Evolutionary conservation across 2,329 filamentous ascomycete genomes (phyloP).

Genomic region (Beauveria varroae): DNA sequence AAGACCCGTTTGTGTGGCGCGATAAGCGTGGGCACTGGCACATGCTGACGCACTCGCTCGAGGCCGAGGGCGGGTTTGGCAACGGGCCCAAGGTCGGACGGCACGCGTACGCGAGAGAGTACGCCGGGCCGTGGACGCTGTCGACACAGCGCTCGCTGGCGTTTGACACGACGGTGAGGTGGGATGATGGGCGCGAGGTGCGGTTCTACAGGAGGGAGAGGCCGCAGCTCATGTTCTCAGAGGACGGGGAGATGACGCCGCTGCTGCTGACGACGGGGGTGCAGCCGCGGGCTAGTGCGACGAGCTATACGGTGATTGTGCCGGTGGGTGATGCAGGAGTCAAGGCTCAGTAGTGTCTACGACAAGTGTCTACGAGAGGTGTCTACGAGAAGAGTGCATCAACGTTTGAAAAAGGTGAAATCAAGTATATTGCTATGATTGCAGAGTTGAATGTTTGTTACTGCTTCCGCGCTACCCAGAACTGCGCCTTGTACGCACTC

Average conservation of each 20-base stretch:
- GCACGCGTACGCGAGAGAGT: conserved; percentile 21
- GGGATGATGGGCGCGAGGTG: conserved; percentile 30
- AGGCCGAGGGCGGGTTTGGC: conserved; percentile 20
- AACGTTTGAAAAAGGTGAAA: not conserved
- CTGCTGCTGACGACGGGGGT: conserved; percentile 40
- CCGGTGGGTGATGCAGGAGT: conserved; percentile 18
- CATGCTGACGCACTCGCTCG: conserved; percentile 25
- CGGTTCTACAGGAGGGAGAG: conserved; percentile 37
- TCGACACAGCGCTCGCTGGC: conserved; percentile 17
- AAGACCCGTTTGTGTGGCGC: conserved; percentile 27
- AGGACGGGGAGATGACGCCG: conserved; percentile 37
- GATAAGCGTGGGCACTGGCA: conserved; percentile 27
- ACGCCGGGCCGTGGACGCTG: conserved; percentile 24
- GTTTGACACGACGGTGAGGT: conserved; percentile 22
- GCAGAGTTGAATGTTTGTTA: not conserved
- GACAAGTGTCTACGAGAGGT: too few species aligned
- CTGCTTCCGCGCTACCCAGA: conserved; percentile 38
- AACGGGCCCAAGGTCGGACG: conserved; percentile 21
- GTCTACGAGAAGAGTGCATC: not conserved
- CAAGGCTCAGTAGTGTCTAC: conserved; percentile 5
- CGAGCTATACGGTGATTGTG: conserved; percentile 19
- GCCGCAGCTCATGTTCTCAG: conserved; percentile 41
- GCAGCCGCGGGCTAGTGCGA: conserved; percentile 27
- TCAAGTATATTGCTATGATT: not conserved
- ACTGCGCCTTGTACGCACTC: conserved; percentile 48